Percentiles rank a stretch among this genome's conserved stretches.
These are phyloP conservation scores for Zymoseptoria brevis DNA, from an alignment of 2,329 filamentous ascomycete species.

Conservation along the genomic window DNA sequence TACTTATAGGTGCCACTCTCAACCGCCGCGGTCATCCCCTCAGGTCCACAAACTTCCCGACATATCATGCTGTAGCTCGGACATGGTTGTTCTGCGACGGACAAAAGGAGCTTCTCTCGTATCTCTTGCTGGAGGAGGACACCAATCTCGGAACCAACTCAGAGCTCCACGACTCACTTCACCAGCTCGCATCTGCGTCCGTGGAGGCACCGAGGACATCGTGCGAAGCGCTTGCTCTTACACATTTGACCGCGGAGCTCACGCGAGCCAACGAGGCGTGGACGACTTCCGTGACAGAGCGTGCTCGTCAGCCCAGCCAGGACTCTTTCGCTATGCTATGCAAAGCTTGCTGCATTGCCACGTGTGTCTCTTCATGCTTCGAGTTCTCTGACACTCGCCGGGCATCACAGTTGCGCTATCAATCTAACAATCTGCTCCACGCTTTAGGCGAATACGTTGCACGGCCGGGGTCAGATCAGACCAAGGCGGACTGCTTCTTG, in stretches of 20 bases:
- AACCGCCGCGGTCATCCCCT: constrained; percentile 39
- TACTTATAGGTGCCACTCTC: constrained; percentile 62
- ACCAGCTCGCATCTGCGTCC: not conserved
- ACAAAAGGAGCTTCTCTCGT: constrained; percentile 39
- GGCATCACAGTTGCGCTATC: constrained; percentile 22
- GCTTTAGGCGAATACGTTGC: constrained; percentile 30
- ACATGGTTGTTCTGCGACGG: constrained; percentile 36
- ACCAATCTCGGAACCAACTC: constrained; percentile 2
- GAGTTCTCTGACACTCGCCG: constrained; percentile 22
- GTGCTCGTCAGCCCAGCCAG: constrained; percentile 6
- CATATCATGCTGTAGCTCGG: constrained; percentile 37
- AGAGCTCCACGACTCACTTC: not conserved
- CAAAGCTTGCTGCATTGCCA: constrained; percentile 11
- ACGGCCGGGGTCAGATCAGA: constrained; percentile 33
- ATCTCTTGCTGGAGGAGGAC: constrained; percentile 38
- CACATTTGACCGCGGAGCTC: constrained; percentile 18
- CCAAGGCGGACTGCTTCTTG: constrained; percentile 38
- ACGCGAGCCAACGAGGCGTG: constrained; percentile 11
- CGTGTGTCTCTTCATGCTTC: constrained; percentile 26
- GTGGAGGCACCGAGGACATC: constrained; percentile 3
- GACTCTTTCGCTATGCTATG: constrained; percentile 20
- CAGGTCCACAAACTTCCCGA: constrained; percentile 24
- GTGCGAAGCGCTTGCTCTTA: constrained; percentile 18
- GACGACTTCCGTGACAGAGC: constrained; percentile 6
- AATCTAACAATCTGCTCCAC: constrained; percentile 21